Evolutionary conservation across 1,284 basidiomycete species (phyloP), one percentile per base, ranked within the genome.

Genomic region (Ganoderma leucocontextum): DNA sequence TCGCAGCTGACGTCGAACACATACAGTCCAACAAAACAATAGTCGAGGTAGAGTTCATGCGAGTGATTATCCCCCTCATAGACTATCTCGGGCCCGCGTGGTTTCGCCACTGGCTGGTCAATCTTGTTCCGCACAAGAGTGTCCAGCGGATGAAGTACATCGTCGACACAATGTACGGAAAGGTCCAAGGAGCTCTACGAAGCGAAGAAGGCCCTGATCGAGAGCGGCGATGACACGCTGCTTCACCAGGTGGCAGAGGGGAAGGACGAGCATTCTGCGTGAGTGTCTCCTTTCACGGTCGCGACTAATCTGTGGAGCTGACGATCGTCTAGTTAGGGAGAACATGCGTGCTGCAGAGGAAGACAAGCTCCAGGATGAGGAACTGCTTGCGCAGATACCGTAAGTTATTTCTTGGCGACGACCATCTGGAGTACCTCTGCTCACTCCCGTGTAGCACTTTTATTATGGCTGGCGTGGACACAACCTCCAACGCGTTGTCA

Each of bases 221-320:
- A 60, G 35, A 60, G 60, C 19, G 74, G 74, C 0, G 75, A 77
- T 38, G 73, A 67, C 17, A 67, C 63, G 12, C 68, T 73, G 17
- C 57, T 64, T 25, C 62, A 69, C 36, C 78, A 82, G 62, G 74
- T 83, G 41, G 78, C 76, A 5, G 72, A 79, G 62, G 83, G 81
- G 6, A 83, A 81, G 69, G 85, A 86, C 71, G 70, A 84, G 83
- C 63, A 78, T 85, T n/a, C 65, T 79, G 0, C 65, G 79, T 86
- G 38, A 10, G 62, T 61, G 2, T 33, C 42, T 44, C 52, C 10
- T 8, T n/a, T 19, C 12, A 17, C 44, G 1, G 9, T 5, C 3
- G 0, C 19, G 10, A 19, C 12, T 1, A 22, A 1, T 19, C 35
- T 17, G 2, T 47, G 17, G 6, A 35, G 3, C 17, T 36, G 6